A percentile compares a stretch with the other conserved stretches of the same genome.
Conservation (phyloP, 208 protist species). For the Angomonas ambiguus region DNA sequence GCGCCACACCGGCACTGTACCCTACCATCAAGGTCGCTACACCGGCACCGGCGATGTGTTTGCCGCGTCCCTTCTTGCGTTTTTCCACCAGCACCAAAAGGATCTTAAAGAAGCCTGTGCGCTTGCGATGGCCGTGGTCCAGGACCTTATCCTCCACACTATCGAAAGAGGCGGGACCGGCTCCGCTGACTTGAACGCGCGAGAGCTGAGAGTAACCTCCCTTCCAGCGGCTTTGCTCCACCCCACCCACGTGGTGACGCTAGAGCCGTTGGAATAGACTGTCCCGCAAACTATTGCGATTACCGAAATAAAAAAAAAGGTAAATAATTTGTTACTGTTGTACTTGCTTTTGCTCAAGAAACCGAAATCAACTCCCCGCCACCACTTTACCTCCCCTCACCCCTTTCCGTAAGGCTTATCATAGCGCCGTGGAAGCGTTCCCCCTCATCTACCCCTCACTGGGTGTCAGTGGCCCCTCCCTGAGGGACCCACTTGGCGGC, state of each 20-base stretch:
- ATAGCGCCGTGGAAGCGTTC: too few species aligned
- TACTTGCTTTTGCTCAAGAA: too few species aligned
- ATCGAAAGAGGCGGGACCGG: conserved; percentile 40
- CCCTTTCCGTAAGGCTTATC: too few species aligned
- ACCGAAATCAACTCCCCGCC: too few species aligned
- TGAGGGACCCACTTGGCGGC: too few species aligned
- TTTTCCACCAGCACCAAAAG: conserved; percentile 27
- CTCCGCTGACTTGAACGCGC: conserved; percentile 39
- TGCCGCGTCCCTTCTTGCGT: conserved; percentile 65
- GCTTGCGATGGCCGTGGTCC: conserved; percentile 81
- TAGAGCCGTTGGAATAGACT: too few species aligned
- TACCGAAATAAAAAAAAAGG: not conserved
- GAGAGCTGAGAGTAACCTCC: conserved; percentile 72
- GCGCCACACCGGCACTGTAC: conserved; percentile 65
- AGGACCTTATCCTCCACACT: conserved; percentile 76
- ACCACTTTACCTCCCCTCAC: too few species aligned
- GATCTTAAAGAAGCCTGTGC: conserved; percentile 50
- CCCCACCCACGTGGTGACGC: too few species aligned
- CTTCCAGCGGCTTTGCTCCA: not conserved
- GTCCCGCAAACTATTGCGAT: not conserved
- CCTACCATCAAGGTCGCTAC: conserved; percentile 74
- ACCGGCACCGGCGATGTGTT: conserved; percentile 87
- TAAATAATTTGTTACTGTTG: too few species aligned
- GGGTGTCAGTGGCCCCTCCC: too few species aligned
- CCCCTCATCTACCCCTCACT: too few species aligned